Conservation (phyloP, 2,329 filamentous ascomycete genomes). For the Pezicula carpinea region DNA sequence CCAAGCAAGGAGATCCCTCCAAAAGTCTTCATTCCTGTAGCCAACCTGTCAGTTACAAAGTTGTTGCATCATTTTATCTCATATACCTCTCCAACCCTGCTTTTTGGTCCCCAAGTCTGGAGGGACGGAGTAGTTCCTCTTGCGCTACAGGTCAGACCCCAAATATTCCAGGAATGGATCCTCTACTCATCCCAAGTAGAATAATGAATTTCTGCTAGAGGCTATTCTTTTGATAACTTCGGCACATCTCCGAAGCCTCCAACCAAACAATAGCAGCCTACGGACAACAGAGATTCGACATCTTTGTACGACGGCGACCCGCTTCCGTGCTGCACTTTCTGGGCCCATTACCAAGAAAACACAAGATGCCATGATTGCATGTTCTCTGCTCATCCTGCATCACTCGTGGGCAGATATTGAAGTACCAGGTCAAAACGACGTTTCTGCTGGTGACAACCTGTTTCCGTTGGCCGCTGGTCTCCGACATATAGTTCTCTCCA, state of each 20-base stretch:
- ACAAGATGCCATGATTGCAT: background rate
- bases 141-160: background rate
- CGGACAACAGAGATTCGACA: background rate
- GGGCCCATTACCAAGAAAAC: background rate
- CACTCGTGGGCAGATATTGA: background rate
- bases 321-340: background rate
- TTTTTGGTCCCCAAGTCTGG: constrained; percentile 1
- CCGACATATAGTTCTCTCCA: background rate
- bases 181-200: background rate
- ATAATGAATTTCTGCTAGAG: background rate
- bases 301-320: background rate
- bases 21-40: background rate
- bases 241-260: background rate
- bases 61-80: constrained; percentile 2
- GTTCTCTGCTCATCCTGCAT: background rate
- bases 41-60: background rate
- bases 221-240: background rate
- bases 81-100: background rate
- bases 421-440: background rate
- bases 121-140: background rate
- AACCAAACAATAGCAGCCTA: background rate
- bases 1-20: background rate
- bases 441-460: background rate
- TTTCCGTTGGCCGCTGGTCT: background rate
- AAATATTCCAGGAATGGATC: background rate